phyloP scores from a whole-genome alignment of 2,329 filamentous ascomycete species.

The Hymenoscyphus linearis region DNA sequence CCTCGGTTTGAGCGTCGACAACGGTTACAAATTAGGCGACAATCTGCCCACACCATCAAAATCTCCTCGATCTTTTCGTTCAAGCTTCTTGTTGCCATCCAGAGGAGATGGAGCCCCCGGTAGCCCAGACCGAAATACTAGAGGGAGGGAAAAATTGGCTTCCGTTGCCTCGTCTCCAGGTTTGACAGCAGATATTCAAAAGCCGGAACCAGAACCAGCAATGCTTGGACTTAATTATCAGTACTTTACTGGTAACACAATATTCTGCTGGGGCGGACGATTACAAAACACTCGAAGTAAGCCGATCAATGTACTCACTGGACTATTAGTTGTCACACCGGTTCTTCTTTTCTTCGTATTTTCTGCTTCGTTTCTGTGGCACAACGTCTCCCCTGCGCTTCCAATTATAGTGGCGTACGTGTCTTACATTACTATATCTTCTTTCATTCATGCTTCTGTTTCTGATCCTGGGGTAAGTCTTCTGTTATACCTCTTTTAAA shows the following conservation, averaged over 20 bases:
- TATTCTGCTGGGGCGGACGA: constrained; percentile 81
- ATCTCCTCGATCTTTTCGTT: constrained; percentile 71
- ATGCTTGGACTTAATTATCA: constrained; percentile 71
- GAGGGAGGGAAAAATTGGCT: constrained; percentile 76
- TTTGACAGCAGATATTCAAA: constrained; percentile 43
- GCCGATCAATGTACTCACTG: constrained; percentile 86
- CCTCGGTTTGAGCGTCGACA: constrained; percentile 55
- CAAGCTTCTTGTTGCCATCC: constrained; percentile 63
- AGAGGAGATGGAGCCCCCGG: constrained; percentile 46
- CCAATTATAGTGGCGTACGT: constrained; percentile 87
- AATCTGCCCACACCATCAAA: constrained; percentile 56
- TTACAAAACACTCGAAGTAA: constrained; percentile 82
- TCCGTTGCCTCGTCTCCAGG: constrained; percentile 73
- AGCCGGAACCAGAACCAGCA: constrained; percentile 23
- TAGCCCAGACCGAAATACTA: constrained; percentile 50
- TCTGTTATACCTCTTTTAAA: constrained; percentile 4
- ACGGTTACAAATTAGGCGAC: constrained; percentile 48
- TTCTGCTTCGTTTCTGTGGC: constrained; percentile 72
- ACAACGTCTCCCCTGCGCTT: constrained; percentile 83
- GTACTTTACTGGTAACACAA: constrained; percentile 89
- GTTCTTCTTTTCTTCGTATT: constrained; percentile 79
- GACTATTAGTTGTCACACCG: constrained; percentile 72
- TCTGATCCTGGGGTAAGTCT: constrained; percentile 87
- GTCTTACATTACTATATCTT: constrained; percentile 86
- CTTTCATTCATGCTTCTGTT: constrained; percentile 86